A percentile compares a stretch with the other conserved stretches of the same genome.
phyloP scores from a whole-genome alignment of 306 rosid species.

The Fagus crenata region DNA sequence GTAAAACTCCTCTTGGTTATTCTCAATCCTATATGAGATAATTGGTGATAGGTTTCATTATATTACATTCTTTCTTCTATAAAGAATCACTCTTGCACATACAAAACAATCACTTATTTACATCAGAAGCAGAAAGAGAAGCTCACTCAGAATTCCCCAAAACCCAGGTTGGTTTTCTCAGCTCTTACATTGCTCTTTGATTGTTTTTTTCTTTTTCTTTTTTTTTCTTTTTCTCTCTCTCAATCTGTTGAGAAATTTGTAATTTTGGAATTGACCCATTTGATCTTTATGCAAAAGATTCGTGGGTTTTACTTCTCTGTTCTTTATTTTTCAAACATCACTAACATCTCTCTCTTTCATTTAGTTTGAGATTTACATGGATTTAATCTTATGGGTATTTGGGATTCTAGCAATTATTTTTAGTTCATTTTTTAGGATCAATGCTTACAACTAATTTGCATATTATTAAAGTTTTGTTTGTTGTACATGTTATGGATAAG shows the following conservation, averaged over 20 bases:
- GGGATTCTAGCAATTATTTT: not conserved
- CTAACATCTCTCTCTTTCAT: not conserved
- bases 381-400: not conserved
- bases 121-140: constrained; percentile 7
- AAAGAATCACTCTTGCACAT: not conserved
- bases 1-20: constrained; percentile 23
- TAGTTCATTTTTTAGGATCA: not conserved
- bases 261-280: constrained; percentile 1
- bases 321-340: not conserved
- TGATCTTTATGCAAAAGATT: not conserved
- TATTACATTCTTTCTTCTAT: no score
- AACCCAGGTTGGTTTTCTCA: constrained; percentile 32
- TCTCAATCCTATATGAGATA: not conserved
- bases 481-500: constrained; percentile 4
- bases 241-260: not conserved
- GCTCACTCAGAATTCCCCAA: not conserved
- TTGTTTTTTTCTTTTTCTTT: no score
- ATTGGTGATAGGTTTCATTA: not conserved
- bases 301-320: not conserved
- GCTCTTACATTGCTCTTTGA: not conserved
- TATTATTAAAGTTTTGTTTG: not conserved
- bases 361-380: not conserved
- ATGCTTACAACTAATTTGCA: not conserved
- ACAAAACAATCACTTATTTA: not conserved
- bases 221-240: no score